Evolutionary conservation across 2,329 filamentous ascomycete species (phyloP), one percentile per base, ranked within the genome.

Genomic region (Penicillium hordei): DNA sequence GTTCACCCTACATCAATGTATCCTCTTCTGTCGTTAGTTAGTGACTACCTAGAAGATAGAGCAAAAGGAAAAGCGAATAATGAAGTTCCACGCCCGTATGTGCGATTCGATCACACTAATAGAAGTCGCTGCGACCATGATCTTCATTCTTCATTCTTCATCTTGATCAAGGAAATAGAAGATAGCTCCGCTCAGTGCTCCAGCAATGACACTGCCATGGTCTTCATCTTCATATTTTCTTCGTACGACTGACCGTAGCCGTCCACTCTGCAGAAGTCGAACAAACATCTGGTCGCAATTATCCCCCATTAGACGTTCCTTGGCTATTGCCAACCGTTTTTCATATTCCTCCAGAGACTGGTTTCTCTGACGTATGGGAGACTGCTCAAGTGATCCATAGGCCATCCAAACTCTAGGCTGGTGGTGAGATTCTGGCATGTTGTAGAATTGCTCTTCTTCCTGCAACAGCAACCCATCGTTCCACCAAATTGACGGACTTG

Each of bases 401-500:
- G 73, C 68, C 9, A 79, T 52, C 19, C 74, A 71, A 2, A 75
- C 65, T 0, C 64, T 59, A 3, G 68, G 66, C 4, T 59, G 51
- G 19, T 31, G 19, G 12, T 57, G 44, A 0, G 55, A 51, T 4
- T 53, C 51, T 17, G 60, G 48, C 1, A 55, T 53, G 3, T 58
- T 48, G 13, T 66, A 60, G n/a, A 77, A 74, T 1, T 50, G 48
- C 0, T 60, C 63, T 33, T 71, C 70, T 31, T 75, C 70, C 3
- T 62, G 61, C 4, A 77, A 58, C 17, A 82, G 70, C 52, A 75
- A 80, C 1, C 70, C 63, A 17, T 77, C 63, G 60, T 81, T 81
- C 76, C 78, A 83, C 73, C 74, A 81, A 7, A 81, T 76, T 0
- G 75, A 76, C 0, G 79, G 80, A 29, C 79, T 82, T 5, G 75